A percentile compares a stretch with the other conserved stretches of the same genome.
These are phyloP conservation scores for Diplodia scrobiculata DNA, from an alignment of 2,329 filamentous ascomycete genomes.

Conservation along the genomic window DNA sequence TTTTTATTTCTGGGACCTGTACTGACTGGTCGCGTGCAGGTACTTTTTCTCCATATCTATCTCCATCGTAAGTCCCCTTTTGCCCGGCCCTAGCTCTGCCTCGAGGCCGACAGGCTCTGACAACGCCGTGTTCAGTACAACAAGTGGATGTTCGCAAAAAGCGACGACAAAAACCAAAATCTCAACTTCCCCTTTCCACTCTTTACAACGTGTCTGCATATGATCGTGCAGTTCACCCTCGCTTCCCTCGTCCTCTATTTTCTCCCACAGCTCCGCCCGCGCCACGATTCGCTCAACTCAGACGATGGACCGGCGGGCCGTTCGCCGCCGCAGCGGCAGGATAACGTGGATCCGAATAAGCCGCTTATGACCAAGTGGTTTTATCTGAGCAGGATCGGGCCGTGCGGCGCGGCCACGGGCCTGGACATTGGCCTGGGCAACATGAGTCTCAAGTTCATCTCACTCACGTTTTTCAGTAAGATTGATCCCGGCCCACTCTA, in stretches of 20 bases:
- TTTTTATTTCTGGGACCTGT: not conserved
- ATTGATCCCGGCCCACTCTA: constrained; percentile 33
- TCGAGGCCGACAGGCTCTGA: constrained; percentile 11
- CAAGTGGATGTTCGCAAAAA: constrained; percentile 96
- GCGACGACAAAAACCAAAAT: constrained; percentile 50
- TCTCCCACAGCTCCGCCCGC: constrained; percentile 78
- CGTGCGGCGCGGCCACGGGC: constrained; percentile 88
- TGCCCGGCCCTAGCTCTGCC: constrained; percentile 29
- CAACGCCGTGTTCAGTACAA: constrained; percentile 69
- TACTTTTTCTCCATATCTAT: constrained; percentile 89
- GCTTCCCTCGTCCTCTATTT: constrained; percentile 76
- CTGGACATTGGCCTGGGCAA: constrained; percentile 96
- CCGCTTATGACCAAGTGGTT: constrained; percentile 82
- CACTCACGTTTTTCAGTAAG: constrained; percentile 85
- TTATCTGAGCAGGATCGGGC: constrained; percentile 87
- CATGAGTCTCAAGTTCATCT: constrained; percentile 93
- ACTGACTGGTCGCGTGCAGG: constrained; percentile 38
- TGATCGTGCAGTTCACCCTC: constrained; percentile 89
- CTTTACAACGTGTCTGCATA: constrained; percentile 93
- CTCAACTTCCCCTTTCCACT: constrained; percentile 92
- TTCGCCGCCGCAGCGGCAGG: constrained; percentile 35
- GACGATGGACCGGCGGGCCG: constrained; percentile 31
- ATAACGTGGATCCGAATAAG: constrained; percentile 49
- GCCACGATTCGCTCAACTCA: constrained; percentile 48
- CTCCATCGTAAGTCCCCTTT: constrained; percentile 68